Base-by-base conservation (phyloP, 192 early-diverging fungal species). In the Diversispora epigaea region DNA sequence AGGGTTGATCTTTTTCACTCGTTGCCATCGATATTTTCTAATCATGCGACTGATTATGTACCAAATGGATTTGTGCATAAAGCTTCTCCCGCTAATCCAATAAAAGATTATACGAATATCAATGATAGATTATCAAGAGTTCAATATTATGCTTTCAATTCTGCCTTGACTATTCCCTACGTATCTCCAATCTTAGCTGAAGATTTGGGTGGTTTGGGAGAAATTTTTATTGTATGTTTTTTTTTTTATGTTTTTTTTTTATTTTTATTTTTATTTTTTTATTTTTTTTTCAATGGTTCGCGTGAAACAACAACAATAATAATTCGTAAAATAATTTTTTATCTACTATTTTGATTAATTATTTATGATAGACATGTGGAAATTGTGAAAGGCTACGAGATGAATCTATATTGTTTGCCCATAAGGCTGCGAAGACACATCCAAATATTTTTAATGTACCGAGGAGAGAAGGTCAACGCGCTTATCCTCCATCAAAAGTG, bases 1-100 rank as follows among this genome's bases (percentile, higher is more conserved):
- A 54, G 50, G 83, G 60, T 85, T 14, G 86, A 87, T 73, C 71
- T 87, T 44, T 71, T 81, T 14, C 83, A 82, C 52, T 87, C 86
- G 5, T 73, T 87, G 55, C 86, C 86, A n/a, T 85, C 84, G 0
- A 68, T 85, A 10, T 40, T 78, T 6, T 44, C 68, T 17, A 83
- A 84, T 56, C 52, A 66, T 1, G 10, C 52, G 4, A 79, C 86
- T 3, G 84, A 85, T 45, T 87, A 85, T 60, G 61, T 87, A 22
- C 86, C 86, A 39, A 62, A 76, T 32, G 86, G 86, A 39, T 85
- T 87, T 61, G 75, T 80, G 2, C 81, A 84, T 45, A 77, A 76
- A 14, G 62, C 67, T 6, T 80, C 82, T 3, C 77, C 79, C 44
- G 82, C 76, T 2, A 61, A 73, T 61, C 56, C 71, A 9, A 68